Base-by-base conservation (phyloP, 371 early-diverging fungal species). In the Capniomyces stellatus region DNA sequence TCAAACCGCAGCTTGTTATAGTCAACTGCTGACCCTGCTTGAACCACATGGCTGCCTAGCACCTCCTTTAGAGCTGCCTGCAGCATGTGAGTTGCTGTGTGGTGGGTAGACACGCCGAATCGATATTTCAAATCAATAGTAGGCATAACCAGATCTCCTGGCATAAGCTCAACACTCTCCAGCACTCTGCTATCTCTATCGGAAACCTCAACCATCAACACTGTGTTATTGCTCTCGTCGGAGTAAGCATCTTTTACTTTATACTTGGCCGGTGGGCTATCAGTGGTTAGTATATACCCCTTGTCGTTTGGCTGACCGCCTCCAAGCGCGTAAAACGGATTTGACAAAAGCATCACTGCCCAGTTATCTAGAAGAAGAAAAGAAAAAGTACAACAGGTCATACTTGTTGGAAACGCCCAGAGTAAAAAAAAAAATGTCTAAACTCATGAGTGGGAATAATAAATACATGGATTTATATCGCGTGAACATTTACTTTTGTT, bases 11-110 rank as follows among this genome's bases (percentile, higher is more conserved):
- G 61, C 27, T 76, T 67, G 1, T 63, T 64, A 0, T 75, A 64
- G n/a, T 76, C 77, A 12, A 86, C 84, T 29, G 71, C 61, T 2
- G 86, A 83, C 1, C 81, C 84, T 28, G 83, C 80, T 68, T 86
- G 86, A 43, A 77, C 72, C 19, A 83, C 77, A 12, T 75, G 67
- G 3, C 69, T 61, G 6, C 76, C 71, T 12, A 83, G 57, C 0
- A 78, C 68, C 39, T 64, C 66, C 52, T 78, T 71, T 46, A 86
- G 63, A 0, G 81, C 83, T 15, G 79, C 77, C 52, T 84, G 78
- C 25, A 86, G 59, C 43, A 84, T 31, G 65, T 86, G 87, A 0
- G 87, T 86, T 1, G 84, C 87, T 3, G 85, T 79, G 51, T 86
- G 87, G 54, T 86, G 87, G 3, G 79, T 68, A 3, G 81, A 80